These are phyloP conservation scores for Cyclostephanos tholiformis DNA, from an alignment of 108 stramenopile genomes.

Conservation along the genomic window DNA sequence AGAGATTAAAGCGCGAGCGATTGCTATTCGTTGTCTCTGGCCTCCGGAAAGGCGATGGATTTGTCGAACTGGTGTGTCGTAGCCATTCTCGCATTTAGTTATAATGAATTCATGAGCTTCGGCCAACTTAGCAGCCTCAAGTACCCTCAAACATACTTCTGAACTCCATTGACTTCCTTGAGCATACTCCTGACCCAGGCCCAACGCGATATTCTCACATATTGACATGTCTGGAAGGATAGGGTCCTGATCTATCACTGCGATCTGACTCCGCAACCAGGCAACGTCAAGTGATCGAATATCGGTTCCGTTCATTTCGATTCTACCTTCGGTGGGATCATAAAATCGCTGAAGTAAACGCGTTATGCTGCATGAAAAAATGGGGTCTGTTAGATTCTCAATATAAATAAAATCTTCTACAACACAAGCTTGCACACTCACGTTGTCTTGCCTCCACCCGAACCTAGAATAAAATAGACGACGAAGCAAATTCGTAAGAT, in stretches of 20 bases:
- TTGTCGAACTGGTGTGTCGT: conserved; percentile 74
- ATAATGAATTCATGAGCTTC: conserved; percentile 83
- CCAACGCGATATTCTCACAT: conserved; percentile 83
- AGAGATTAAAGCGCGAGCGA: conserved; percentile 77
- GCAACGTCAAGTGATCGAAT: conserved; percentile 61
- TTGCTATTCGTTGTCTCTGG: conserved; percentile 91
- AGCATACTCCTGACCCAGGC: conserved; percentile 47
- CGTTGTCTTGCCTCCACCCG: conserved; percentile 69
- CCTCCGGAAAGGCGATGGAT: conserved; percentile 62
- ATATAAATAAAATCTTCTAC: no score
- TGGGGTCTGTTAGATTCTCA: no score
- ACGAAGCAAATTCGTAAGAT: no score
- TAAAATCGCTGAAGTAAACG: conserved; percentile 84
- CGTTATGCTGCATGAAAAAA: conserved; percentile 58
- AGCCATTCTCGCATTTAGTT: conserved; percentile 58
- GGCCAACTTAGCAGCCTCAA: conserved; percentile 64
- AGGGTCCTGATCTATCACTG: conserved; percentile 88
- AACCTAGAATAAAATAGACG: no score
- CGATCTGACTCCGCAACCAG: conserved; percentile 71
- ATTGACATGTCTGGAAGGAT: conserved; percentile 75
- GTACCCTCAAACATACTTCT: conserved; percentile 57
- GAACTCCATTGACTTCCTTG: conserved; percentile 39
- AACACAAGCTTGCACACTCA: no score
- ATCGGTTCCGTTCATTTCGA: conserved; percentile 77
- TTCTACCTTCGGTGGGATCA: conserved; percentile 60